Evolutionary conservation across 768 basidiomycete genomes (phyloP).

Genomic region (Punctularia strigosozonata): DNA sequence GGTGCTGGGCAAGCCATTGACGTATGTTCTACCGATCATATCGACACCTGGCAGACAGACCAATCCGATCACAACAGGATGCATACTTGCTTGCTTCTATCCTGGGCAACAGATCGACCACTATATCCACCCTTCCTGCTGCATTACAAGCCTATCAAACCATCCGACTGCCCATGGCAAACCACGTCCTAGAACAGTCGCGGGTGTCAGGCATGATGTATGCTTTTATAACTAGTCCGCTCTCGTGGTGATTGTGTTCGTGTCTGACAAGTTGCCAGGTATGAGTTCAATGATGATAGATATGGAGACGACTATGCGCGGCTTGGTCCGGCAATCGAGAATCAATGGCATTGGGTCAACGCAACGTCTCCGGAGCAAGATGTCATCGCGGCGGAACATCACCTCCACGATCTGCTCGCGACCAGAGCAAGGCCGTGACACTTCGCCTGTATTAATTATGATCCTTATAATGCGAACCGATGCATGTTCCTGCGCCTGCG

Average conservation of each 20-base stretch:
- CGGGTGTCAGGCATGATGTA: constrained; percentile 14
- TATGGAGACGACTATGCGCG: constrained; percentile 23
- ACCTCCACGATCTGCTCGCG: too few species aligned
- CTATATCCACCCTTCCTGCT: constrained; percentile 7
- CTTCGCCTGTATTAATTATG: too few species aligned
- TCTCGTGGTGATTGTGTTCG: too few species aligned
- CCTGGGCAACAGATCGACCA: constrained; percentile 14
- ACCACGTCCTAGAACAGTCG: constrained; percentile 14
- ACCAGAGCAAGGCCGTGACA: too few species aligned
- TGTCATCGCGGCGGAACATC: too few species aligned
- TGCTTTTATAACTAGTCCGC: too few species aligned
- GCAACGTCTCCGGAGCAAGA: constrained; percentile 23
- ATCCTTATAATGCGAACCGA: too few species aligned
- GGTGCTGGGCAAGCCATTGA: not conserved
- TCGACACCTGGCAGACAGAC: too few species aligned
- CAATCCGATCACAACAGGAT: too few species aligned
- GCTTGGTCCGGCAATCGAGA: constrained; percentile 27
- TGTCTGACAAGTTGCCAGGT: too few species aligned
- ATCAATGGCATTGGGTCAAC: constrained; percentile 32
- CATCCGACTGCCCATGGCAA: constrained; percentile 16
- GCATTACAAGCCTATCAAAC: constrained; percentile 19
- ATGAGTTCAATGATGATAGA: constrained; percentile 22
- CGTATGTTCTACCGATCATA: not conserved
- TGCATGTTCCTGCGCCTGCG: too few species aligned
- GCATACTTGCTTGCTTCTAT: constrained; percentile 18